These are phyloP conservation scores for Hericium erinaceus DNA, from an alignment of 768 basidiomycete species.

Conservation along the genomic window DNA sequence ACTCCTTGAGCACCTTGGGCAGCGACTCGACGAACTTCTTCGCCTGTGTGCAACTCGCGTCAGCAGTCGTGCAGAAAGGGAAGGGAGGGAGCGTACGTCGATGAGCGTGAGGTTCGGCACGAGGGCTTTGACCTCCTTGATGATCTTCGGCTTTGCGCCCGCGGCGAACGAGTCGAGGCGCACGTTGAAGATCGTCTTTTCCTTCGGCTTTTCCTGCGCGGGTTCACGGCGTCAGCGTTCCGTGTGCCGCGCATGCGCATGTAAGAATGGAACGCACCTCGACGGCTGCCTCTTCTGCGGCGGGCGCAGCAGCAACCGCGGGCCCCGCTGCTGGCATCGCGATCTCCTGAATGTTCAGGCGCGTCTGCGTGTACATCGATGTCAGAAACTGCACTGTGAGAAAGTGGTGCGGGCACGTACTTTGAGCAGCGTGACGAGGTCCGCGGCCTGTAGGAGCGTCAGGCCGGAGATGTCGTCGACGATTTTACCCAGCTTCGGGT, in stretches of 20 bases:
- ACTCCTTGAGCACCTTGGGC: slow-evolving; percentile 91
- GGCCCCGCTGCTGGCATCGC: slow-evolving; percentile 76
- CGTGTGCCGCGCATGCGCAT: not conserved
- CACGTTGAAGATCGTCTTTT: slow-evolving; percentile 96
- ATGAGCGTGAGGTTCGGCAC: slow-evolving; percentile 95
- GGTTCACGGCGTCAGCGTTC: not conserved
- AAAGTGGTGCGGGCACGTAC: slow-evolving; percentile 29
- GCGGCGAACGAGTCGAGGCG: slow-evolving; percentile 93
- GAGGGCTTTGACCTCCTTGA: slow-evolving; percentile 93
- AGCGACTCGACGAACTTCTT: slow-evolving; percentile 98
- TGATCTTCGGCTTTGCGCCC: slow-evolving; percentile 89
- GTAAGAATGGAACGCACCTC: slow-evolving; percentile 37
- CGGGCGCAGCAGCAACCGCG: slow-evolving; percentile 42
- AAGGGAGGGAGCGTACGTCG: slow-evolving; percentile 53
- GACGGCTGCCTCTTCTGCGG: slow-evolving; percentile 49
- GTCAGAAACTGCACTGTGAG: not conserved
- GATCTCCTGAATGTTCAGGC: slow-evolving; percentile 95
- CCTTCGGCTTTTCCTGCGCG: slow-evolving; percentile 85
- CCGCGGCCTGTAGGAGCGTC: slow-evolving; percentile 89
- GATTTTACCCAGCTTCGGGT: slow-evolving; percentile 69
- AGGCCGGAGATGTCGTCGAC: slow-evolving; percentile 89
- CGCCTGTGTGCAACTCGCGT: slow-evolving; percentile 44
- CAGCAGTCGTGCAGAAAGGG: slow-evolving; percentile 1
- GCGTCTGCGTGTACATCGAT: slow-evolving; percentile 54
- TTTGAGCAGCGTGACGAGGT: slow-evolving; percentile 88